Evolutionary conservation across 768 basidiomycete genomes (phyloP).

Genomic region (Rhizopogon vesiculosus): DNA sequence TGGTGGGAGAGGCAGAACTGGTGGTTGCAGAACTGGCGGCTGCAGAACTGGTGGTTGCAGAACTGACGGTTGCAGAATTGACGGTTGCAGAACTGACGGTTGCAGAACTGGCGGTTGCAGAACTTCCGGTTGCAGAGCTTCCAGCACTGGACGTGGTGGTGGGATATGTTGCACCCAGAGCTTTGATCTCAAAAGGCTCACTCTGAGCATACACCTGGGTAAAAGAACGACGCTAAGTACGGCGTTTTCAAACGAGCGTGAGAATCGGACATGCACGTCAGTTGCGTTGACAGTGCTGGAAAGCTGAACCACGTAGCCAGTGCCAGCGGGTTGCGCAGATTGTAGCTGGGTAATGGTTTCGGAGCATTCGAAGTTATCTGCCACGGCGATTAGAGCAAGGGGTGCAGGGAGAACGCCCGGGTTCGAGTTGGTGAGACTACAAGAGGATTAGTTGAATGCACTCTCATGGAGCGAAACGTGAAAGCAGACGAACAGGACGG

Average conservation of each 20-base stretch:
- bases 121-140: conserved; percentile 18
- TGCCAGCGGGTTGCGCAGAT: conserved; percentile 34
- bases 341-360: conserved; percentile 43
- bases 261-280: conserved; percentile 38
- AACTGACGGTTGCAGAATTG: no score
- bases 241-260: not conserved
- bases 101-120: no score
- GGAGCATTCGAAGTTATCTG: conserved; percentile 59
- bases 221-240: not conserved
- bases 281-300: conserved; percentile 45
- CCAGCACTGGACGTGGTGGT: conserved; percentile 25
- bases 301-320: conserved; percentile 47
- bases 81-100: no score
- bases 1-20: conserved; percentile 14
- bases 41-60: no score
- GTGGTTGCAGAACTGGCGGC: no score
- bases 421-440: conserved; percentile 43
- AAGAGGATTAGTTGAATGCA: conserved; percentile 7
- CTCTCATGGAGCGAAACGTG: conserved; percentile 1
- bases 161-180: conserved; percentile 51
- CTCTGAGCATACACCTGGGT: conserved; percentile 53
- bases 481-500: conserved; percentile 42
- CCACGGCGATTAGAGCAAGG: conserved; percentile 37
- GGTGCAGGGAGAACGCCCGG: conserved; percentile 33
- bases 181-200: conserved; percentile 55